These are phyloP conservation scores for Rosa chinensis DNA, from an alignment of 306 rosid species.

Conservation along the genomic window DNA sequence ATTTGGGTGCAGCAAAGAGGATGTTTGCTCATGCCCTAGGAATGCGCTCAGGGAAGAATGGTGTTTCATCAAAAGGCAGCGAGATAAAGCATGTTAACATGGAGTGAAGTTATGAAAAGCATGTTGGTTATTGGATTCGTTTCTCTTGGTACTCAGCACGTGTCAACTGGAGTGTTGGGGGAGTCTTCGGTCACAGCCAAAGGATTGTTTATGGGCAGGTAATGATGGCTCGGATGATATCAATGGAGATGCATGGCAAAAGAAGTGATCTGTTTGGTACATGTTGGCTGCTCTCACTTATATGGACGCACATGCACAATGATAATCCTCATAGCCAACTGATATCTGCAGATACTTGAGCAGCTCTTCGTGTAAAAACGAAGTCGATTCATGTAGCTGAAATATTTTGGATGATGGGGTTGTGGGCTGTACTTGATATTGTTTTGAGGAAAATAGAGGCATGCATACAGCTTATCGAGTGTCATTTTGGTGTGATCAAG, in stretches of 20 bases:
- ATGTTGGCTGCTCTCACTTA: slow-evolving; percentile 25
- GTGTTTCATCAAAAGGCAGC: slow-evolving; percentile 43
- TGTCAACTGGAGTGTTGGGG: slow-evolving; percentile 15
- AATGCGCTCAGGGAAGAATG: slow-evolving; percentile 58
- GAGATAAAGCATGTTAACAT: slow-evolving; percentile 40
- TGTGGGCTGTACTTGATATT: not conserved
- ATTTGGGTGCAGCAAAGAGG: slow-evolving; percentile 92
- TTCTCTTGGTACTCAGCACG: slow-evolving; percentile 20
- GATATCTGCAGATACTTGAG: not conserved
- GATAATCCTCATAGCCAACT: slow-evolving; percentile 17
- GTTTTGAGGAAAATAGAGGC: not conserved
- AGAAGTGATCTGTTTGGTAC: not conserved
- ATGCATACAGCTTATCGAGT: not conserved
- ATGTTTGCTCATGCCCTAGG: slow-evolving; percentile 95
- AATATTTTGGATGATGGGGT: not conserved
- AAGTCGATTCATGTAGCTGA: not conserved
- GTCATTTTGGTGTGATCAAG: not conserved
- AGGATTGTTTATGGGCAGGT: slow-evolving; percentile 28
- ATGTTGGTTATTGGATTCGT: slow-evolving; percentile 12
- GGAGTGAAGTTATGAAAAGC: slow-evolving; percentile 23
- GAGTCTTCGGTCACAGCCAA: slow-evolving; percentile 28
- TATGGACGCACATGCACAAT: slow-evolving; percentile 26
- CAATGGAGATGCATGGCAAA: slow-evolving; percentile 29
- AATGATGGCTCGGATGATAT: slow-evolving; percentile 14
- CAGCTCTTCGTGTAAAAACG: not conserved